Percentiles rank a stretch among this genome's conserved stretches.
These are phyloP conservation scores for Goniomonas avonlea DNA, from an alignment of 78 protist species.

Conservation along the genomic window DNA sequence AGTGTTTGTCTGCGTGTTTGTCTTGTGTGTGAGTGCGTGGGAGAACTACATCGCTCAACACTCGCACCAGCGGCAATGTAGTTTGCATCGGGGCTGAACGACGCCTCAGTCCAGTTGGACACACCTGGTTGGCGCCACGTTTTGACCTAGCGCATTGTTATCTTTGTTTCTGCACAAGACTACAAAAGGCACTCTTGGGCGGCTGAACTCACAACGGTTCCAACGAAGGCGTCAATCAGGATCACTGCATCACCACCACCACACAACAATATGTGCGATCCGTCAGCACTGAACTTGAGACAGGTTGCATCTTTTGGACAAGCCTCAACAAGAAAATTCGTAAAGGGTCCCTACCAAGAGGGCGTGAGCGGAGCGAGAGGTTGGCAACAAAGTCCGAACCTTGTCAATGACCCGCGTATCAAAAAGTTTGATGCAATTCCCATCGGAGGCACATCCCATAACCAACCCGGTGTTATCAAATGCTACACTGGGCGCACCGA, in stretches of 20 bases:
- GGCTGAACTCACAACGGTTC: too few species aligned
- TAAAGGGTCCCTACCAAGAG: not conserved
- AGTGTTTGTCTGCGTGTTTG: too few species aligned
- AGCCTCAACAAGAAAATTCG: not conserved
- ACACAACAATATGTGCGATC: slow-evolving; percentile 41
- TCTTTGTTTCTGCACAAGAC: too few species aligned
- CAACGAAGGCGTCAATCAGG: not conserved
- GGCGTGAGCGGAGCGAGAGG: not conserved
- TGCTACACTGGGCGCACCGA: not conserved
- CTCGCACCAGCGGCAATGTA: too few species aligned
- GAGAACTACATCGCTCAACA: too few species aligned
- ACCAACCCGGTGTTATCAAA: not conserved
- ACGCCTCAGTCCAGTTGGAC: too few species aligned
- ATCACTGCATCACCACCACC: not conserved
- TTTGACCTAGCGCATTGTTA: too few species aligned
- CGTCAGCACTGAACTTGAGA: slow-evolving; percentile 53
- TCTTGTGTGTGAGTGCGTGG: too few species aligned
- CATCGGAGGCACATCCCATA: not conserved
- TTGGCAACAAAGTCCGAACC: too few species aligned
- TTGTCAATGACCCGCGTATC: slow-evolving; percentile 46
- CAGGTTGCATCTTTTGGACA: not conserved
- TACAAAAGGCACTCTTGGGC: too few species aligned
- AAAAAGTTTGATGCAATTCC: slow-evolving; percentile 36
- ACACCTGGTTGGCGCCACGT: too few species aligned
- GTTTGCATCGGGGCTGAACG: too few species aligned